Evolutionary conservation across 257 asterid species (phyloP).

Genomic region (Marsdenia floribunda): DNA sequence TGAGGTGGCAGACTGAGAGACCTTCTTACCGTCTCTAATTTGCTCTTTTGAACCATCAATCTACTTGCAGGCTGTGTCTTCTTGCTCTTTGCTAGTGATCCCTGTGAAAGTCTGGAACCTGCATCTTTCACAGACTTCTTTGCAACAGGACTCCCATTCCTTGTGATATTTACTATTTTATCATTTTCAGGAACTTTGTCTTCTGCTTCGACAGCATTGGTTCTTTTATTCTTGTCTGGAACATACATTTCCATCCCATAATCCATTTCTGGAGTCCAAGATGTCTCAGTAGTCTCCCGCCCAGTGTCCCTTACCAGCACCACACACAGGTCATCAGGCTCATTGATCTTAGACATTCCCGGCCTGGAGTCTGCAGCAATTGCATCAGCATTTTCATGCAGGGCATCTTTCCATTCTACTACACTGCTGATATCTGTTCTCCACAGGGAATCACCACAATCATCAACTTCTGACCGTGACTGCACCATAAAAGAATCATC

Average conservation of each 20-base stretch:
- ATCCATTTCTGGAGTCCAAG: constrained; percentile 75
- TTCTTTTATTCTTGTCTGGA: constrained; percentile 36
- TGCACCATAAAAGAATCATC: constrained; percentile 80
- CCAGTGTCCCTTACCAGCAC: constrained; percentile 50
- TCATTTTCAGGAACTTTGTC: constrained; percentile 35
- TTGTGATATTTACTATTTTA: constrained; percentile 36
- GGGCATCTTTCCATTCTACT: constrained; percentile 33
- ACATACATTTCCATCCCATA: constrained; percentile 49
- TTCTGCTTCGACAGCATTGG: constrained; percentile 27
- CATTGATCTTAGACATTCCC: constrained; percentile 21
- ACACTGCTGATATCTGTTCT: constrained; percentile 58
- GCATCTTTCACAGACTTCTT: constrained; percentile 35
- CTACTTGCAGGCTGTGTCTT: constrained; percentile 47
- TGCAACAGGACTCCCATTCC: constrained; percentile 21
- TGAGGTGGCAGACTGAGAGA: not conserved
- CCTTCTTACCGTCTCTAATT: constrained; percentile 51
- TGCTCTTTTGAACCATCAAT: constrained; percentile 49
- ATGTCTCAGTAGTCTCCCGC: constrained; percentile 38
- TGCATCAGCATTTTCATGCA: constrained; percentile 27
- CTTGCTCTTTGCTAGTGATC: constrained; percentile 42
- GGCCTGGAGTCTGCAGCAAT: constrained; percentile 18
- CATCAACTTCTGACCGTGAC: constrained; percentile 35
- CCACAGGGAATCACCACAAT: constrained; percentile 49
- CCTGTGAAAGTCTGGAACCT: constrained; percentile 29
- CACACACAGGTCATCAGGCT: constrained; percentile 75